Evolutionary conservation across 2,329 filamentous ascomycete species (phyloP).

Genomic region (Knoxdaviesia proteae): DNA sequence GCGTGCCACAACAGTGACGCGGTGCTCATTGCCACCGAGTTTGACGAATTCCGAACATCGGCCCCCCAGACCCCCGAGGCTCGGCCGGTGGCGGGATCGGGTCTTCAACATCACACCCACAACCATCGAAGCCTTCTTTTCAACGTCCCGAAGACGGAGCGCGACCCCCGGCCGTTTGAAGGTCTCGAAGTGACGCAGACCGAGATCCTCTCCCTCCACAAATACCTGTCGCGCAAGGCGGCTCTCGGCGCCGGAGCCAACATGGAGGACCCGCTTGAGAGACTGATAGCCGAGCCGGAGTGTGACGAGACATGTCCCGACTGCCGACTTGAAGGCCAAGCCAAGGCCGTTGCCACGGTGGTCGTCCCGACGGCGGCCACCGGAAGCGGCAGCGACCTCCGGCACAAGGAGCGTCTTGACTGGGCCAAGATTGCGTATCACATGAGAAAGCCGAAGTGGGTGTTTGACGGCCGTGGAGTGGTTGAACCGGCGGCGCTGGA

Average conservation of each 20-base stretch:
- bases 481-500: conserved; percentile 26
- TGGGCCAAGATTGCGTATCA: conserved; percentile 26
- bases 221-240: conserved; percentile 17
- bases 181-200: conserved; percentile 16
- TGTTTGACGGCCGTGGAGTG: conserved; percentile 35
- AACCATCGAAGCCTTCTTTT: too few species aligned
- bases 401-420: conserved; percentile 25
- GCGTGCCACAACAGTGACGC: conserved; percentile 28
- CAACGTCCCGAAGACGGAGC: conserved; percentile 7
- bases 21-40: conserved; percentile 33
- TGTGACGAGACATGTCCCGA: conserved; percentile 27
- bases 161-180: conserved; percentile 26
- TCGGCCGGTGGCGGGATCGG: conserved; percentile 5
- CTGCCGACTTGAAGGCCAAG: conserved; percentile 20
- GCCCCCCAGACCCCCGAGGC: conserved; percentile 13
- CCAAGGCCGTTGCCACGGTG: conserved; percentile 10
- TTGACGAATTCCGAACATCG: conserved; percentile 30
- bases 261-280: conserved; percentile 21
- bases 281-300: conserved; percentile 21
- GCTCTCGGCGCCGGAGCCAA: conserved; percentile 7
- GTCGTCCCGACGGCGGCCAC: conserved; percentile 7
- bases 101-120: too few species aligned
- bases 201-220: conserved; percentile 26
- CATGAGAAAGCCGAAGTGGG: conserved; percentile 32
- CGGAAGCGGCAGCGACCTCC: conserved; percentile 23